Base-by-base conservation (phyloP, 2,329 filamentous ascomycete species). In the Cadophora luteo-olivacea region DNA sequence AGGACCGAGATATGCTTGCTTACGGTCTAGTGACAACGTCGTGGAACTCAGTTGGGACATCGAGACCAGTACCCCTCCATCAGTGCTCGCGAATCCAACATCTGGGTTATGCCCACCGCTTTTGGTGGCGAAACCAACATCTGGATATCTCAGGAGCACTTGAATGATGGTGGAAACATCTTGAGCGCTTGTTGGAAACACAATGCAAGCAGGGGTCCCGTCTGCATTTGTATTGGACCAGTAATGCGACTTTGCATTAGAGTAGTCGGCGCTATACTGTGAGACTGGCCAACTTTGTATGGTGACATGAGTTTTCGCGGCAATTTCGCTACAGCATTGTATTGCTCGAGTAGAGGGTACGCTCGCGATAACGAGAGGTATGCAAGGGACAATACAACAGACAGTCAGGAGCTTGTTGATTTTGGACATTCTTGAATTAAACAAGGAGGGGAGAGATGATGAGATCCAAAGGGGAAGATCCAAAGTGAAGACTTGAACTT, bases 41-140 rank as follows among this genome's bases (percentile, higher is more conserved):
- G 80, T 71, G 0, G 69, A 67, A 36, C 78, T 78, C 25, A 81
- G 70, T 4, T 74, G 71, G 25, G 74, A 76, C 29, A 82, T 65
- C 36, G 78, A 77, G 60, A 82, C 77, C 38, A 78, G 64, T n/a
- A 79, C 69, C 1, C 77, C 78, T 1, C 75, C 79, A 25, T 78
- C 70, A 41, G 76, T 78, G 64, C 75, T 82, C 0, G 80, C 79
- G 6, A 79, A 75, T 4, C 78, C 79, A 0, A 77, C 73, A 70
- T 81, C 80, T 6, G 79, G 75, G 38, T 79, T 79, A 73, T 84
- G 82, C 0, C 82, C 82, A 19, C 81, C 82, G 65, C 80, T 79
- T 45, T 80, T 80, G 32, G 80, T 77, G 6, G 82, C 81, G 73
- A 84, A 84, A 0, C 71, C 52, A 9, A 79, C 79, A 52, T 75